phyloP scores from a whole-genome alignment of 345 rosid genomes.

The Trapa bicornis region DNA sequence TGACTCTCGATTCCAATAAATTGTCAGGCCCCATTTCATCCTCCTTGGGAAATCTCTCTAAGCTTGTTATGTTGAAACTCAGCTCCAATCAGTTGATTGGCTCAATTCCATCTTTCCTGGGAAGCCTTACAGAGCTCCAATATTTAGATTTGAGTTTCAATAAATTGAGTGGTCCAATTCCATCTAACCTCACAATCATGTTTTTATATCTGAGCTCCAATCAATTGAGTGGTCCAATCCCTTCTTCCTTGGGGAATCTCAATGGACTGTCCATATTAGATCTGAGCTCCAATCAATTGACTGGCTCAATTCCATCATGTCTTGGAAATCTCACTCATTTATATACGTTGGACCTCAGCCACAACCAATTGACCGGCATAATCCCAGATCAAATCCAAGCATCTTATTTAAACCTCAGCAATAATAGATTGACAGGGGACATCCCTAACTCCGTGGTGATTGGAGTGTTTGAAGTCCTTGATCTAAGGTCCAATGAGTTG shows the following conservation, averaged over 20 bases:
- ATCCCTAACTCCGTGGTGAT: neutral
- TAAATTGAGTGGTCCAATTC: conserved; percentile 4
- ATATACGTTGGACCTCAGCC: neutral
- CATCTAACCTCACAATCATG: conserved; percentile 1
- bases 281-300: conserved; percentile 3
- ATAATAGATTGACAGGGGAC: neutral
- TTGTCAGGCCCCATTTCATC: neutral
- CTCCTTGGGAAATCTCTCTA: too few species aligned
- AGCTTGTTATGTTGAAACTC: neutral
- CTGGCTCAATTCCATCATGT: conserved; percentile 4
- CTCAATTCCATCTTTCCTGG: neutral
- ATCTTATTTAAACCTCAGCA: neutral
- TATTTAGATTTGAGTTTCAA: neutral
- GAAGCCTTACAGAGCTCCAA: neutral
- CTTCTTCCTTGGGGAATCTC: neutral
- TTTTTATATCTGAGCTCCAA: neutral
- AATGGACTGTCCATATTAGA: neutral
- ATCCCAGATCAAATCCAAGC: conserved; percentile 6
- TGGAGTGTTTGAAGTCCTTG: neutral
- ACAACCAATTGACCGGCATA: conserved; percentile 11
- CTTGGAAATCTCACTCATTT: conserved; percentile 4
- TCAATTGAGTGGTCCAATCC: neutral
- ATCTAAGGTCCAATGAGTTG: neutral
- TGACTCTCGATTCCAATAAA: neutral
- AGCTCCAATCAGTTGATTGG: neutral